These are phyloP conservation scores for Coelastrella sp. DNA, from an alignment of 139 green algal species.

Conservation along the genomic window DNA sequence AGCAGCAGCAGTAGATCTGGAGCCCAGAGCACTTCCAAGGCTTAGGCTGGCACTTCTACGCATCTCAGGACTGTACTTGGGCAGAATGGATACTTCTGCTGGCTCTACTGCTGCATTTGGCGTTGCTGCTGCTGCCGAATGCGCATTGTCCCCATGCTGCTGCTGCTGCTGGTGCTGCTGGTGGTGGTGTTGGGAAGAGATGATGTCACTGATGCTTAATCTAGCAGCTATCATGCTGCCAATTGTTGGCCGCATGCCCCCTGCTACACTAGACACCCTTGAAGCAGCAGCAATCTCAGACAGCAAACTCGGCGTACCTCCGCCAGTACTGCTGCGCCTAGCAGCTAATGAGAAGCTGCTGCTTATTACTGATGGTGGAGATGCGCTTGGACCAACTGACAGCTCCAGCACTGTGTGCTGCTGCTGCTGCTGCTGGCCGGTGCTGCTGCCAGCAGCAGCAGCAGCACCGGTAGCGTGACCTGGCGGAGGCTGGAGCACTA, in stretches of 20 bases:
- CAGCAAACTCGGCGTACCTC: too few species aligned
- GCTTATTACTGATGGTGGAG: neutral
- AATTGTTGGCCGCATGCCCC: neutral
- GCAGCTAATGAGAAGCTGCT: neutral
- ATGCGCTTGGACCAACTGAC: neutral
- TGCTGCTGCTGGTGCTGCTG: neutral
- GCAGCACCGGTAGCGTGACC: neutral
- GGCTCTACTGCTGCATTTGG: neutral
- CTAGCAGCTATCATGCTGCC: neutral
- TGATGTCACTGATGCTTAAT: neutral
- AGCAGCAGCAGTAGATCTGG: neutral
- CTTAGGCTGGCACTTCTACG: neutral
- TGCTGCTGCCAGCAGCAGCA: neutral
- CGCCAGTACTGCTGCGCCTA: neutral
- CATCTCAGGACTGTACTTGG: neutral
- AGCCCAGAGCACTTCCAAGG: neutral
- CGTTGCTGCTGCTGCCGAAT: neutral
- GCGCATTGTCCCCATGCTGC: neutral
- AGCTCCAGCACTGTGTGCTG: neutral
- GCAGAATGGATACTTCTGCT: too few species aligned
- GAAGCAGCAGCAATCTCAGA: neutral
- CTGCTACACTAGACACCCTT: neutral
- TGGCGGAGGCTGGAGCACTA: neutral
- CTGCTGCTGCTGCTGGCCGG: neutral
- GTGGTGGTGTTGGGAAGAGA: too few species aligned